Base-by-base conservation (phyloP, 23 red algal species). In the Agarophyton chilense region DNA sequence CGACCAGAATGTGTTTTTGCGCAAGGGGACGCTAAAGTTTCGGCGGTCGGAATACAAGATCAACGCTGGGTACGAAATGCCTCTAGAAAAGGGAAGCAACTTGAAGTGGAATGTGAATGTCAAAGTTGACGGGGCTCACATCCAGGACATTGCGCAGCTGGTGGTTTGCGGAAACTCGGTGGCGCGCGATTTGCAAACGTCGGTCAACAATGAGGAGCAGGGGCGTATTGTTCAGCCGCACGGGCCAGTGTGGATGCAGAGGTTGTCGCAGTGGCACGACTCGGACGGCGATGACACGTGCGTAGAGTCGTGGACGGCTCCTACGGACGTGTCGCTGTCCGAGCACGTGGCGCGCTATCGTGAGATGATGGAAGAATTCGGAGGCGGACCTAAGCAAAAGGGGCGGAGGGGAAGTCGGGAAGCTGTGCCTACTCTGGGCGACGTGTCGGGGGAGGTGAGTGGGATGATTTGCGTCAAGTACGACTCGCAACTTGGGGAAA, bases 121-220 rank as follows among this genome's bases (percentile, higher is more conserved):
- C 32, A 57, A 52, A 46, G 35, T 90, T 79, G 73, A 17, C 16
- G 34, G 38, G 26, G 86, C 86, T 2, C 55, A 72, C 55, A 62
- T 90, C 6, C 43, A 46, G n/a, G 86, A 90, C 50, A 56, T 81
- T 64, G 61, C 75, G 5, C 24, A 63, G 16, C 61, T 90, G 19
- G 29, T 90, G 28, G 54, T 65, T 38, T 90, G 73, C 18, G 83
- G 83, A 41, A 88, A 88, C 77, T 52, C 64, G 60, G 71, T 77
- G 19, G 83, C 83, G 18, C 71, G 35, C 39, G 71, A 32, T 12
- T 44, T 88, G 66, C 83, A 88, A 61, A 55, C 46, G 12, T 35
- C 83, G 14, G 26, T 10, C 39, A 49, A 76, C 56, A 65, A 40
- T 16, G 39, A 4, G 29, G 64, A 40, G 49, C 14, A 42, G 36